phyloP scores from a whole-genome alignment of 192 early-diverging fungal species.

The Coemansia sp. region DNA sequence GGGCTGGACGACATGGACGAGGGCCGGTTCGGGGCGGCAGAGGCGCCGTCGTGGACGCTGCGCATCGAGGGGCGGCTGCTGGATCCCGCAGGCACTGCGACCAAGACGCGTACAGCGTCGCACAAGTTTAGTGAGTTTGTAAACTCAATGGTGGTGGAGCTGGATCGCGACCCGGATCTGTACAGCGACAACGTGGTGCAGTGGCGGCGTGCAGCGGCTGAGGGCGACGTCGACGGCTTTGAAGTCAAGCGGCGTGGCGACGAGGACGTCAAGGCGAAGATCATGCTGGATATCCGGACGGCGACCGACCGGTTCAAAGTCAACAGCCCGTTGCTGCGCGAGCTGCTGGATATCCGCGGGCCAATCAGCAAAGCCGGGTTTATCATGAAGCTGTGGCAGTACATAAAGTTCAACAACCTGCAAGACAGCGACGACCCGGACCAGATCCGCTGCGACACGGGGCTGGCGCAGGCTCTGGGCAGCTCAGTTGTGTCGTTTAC shows the following conservation, averaged over 20 bases:
- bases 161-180: conserved; percentile 74
- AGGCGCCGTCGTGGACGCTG: conserved; percentile 85
- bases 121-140: conserved; percentile 88
- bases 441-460: conserved; percentile 79
- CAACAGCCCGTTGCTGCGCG: conserved; percentile 63
- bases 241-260: conserved; percentile 93
- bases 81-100: conserved; percentile 63
- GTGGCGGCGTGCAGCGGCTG: conserved; percentile 40
- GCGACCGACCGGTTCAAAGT: conserved; percentile 82
- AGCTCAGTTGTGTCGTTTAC: conserved; percentile 70
- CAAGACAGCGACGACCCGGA: conserved; percentile 90
- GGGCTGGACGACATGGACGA: conserved; percentile 21
- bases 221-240: conserved; percentile 69
- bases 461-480: conserved; percentile 69
- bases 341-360: conserved; percentile 72
- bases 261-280: conserved; percentile 73
- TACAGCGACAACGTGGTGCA: conserved; percentile 64
- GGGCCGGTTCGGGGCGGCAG: conserved; percentile 41
- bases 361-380: conserved; percentile 51
- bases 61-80: conserved; percentile 86
- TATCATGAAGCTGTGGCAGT: conserved; percentile 92
- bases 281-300: conserved; percentile 77
- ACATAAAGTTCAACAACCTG: conserved; percentile 88
- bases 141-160: conserved; percentile 77
- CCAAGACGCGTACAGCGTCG: conserved; percentile 59